Percentiles rank a stretch among this genome's conserved stretches.
Conservation (phyloP, 1,139 yeast genomes). For the Eremothecium cymbalariae region DNA sequence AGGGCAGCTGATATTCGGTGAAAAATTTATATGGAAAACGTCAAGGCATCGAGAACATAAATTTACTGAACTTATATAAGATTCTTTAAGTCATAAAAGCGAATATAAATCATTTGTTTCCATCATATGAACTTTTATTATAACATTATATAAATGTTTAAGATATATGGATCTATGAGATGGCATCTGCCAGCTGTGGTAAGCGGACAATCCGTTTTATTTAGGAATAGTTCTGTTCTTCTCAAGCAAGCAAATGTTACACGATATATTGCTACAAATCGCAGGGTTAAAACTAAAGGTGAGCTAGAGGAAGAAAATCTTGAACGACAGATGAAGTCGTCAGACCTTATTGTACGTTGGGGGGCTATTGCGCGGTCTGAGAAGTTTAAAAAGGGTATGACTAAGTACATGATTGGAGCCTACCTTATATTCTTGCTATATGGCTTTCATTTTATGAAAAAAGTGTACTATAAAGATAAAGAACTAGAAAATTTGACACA, state of each 20-base stretch:
- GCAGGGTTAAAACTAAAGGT: slow-evolving; percentile 23
- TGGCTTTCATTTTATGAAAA: slow-evolving; percentile 61
- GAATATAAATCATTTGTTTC: too few relatives aligned
- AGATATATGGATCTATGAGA: too few relatives aligned
- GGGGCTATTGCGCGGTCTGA: slow-evolving; percentile 41
- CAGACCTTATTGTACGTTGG: slow-evolving; percentile 35
- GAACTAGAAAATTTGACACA: slow-evolving; percentile 42
- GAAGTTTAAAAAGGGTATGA: slow-evolving; percentile 39
- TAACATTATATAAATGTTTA: too few relatives aligned
- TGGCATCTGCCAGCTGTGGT: too few relatives aligned
- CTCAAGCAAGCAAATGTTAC: not conserved
- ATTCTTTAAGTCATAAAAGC: too few relatives aligned
- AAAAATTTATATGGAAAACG: too few relatives aligned
- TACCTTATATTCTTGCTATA: slow-evolving; percentile 50
- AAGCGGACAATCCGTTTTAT: too few relatives aligned
- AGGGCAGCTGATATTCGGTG: too few relatives aligned
- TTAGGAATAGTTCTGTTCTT: too few relatives aligned
- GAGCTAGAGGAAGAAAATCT: slow-evolving; percentile 30
- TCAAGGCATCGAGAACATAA: too few relatives aligned
- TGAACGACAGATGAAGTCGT: slow-evolving; percentile 31
- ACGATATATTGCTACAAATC: not conserved
- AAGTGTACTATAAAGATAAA: slow-evolving; percentile 55
- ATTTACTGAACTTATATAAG: too few relatives aligned
- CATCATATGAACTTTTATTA: too few relatives aligned
- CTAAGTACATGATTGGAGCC: slow-evolving; percentile 50